Percentiles rank a stretch among this genome's conserved stretches.
Conservation (phyloP, 306 rosid species). For the Quercus wislizeni region DNA sequence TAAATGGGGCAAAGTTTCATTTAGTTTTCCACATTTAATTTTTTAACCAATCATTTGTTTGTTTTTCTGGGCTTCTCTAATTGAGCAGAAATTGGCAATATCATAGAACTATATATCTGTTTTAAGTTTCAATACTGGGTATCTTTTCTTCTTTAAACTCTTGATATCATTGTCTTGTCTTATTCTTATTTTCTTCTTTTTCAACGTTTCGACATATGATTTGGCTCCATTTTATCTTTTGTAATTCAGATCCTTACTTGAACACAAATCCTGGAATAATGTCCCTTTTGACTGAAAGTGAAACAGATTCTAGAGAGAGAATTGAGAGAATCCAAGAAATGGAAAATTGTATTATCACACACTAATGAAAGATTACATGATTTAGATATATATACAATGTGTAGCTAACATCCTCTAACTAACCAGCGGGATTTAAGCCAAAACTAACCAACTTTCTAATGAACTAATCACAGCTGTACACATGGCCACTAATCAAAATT, state of each 20-base stretch:
- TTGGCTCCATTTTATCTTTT: conserved; percentile 2
- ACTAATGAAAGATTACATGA: too few relatives aligned
- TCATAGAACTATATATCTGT: not conserved
- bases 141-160: not conserved
- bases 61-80: not conserved
- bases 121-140: not conserved
- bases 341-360: too few relatives aligned
- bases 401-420: too few relatives aligned
- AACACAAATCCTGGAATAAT: conserved; percentile 96
- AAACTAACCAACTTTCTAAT: too few relatives aligned
- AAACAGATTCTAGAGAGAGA: not conserved
- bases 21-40: not conserved
- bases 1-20: not conserved
- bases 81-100: not conserved
- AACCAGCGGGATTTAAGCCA: too few relatives aligned
- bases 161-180: not conserved
- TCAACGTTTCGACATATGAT: not conserved
- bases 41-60: not conserved
- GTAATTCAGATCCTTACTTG: conserved; percentile 78
- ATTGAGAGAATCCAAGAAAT: not conserved
- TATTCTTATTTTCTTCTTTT: not conserved
- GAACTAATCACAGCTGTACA: too few relatives aligned
- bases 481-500: too few relatives aligned
- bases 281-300: conserved; percentile 53
- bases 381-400: too few relatives aligned